Percentiles rank a stretch among this genome's conserved stretches.
These are phyloP conservation scores for Calycina herbarum DNA, from an alignment of 2,329 filamentous ascomycete species.

Conservation along the genomic window DNA sequence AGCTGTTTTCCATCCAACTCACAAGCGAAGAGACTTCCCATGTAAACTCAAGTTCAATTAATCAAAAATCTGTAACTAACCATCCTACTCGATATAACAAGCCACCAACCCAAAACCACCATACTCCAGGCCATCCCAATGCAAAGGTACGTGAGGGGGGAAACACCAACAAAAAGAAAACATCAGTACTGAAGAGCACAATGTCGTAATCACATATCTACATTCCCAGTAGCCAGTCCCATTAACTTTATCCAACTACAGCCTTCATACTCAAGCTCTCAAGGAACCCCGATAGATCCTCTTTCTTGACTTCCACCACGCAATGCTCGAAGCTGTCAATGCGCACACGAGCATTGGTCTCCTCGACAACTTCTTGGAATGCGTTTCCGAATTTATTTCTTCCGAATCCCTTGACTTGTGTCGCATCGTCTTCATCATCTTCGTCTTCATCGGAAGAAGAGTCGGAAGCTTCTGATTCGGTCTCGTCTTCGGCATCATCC, in stretches of 20 bases:
- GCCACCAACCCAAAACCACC: no score
- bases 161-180: slow-evolving; percentile 8
- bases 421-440: slow-evolving; percentile 55
- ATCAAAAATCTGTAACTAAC: no score
- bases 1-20: no score
- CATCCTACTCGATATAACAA: no score
- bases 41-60: no score
- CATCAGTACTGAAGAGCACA: slow-evolving; percentile 8
- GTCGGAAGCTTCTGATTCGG: slow-evolving; percentile 51
- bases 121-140: slow-evolving; percentile 13
- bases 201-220: slow-evolving; percentile 20
- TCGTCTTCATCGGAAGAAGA: slow-evolving; percentile 47
- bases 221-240: slow-evolving; percentile 3
- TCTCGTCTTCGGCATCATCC: slow-evolving; percentile 50
- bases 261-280: slow-evolving; percentile 90
- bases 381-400: slow-evolving; percentile 90
- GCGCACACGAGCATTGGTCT: slow-evolving; percentile 84
- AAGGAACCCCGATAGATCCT: slow-evolving; percentile 86
- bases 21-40: no score
- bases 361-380: slow-evolving; percentile 90
- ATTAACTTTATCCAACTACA: slow-evolving; percentile 60
- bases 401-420: slow-evolving; percentile 65
- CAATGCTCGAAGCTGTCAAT: slow-evolving; percentile 98
- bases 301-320: slow-evolving; percentile 96
- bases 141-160: background rate